Evolutionary conservation across 1,284 basidiomycete species (phyloP).

Genomic region (Volvariella surrecta): DNA sequence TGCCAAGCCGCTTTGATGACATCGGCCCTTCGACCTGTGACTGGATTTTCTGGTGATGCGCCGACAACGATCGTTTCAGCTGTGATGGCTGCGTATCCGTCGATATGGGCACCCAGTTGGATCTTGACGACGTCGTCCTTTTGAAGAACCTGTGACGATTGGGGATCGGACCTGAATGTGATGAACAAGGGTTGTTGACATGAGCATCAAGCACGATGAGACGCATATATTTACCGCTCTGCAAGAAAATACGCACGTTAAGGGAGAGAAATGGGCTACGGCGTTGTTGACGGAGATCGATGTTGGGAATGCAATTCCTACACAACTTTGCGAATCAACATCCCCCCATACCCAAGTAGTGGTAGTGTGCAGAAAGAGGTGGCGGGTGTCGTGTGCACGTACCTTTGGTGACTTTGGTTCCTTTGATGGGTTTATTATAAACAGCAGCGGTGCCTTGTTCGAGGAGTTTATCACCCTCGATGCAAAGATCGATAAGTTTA

Average conservation of each 20-base stretch:
- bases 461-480: conserved; percentile 89
- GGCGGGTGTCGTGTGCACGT: conserved; percentile 16
- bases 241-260: conserved; percentile 48
- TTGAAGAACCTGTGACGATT: conserved; percentile 59
- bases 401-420: conserved; percentile 85
- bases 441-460: conserved; percentile 80
- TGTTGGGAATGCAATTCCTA: conserved; percentile 93
- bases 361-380: too few relatives aligned
- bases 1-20: conserved; percentile 90
- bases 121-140: conserved; percentile 95
- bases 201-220: conserved; percentile 10
- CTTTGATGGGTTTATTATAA: conserved; percentile 87
- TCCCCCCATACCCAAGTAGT: too few relatives aligned
- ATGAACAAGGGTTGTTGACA: too few relatives aligned
- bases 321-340: conserved; percentile 1
- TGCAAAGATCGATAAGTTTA: conserved; percentile 85
- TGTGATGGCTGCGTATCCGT: conserved; percentile 83
- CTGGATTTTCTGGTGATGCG: conserved; percentile 61
- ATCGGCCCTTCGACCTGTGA: conserved; percentile 83
- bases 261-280: conserved; percentile 76
- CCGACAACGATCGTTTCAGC: conserved; percentile 91
- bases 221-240: conserved; percentile 11
- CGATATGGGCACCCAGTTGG: conserved; percentile 94
- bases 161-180: conserved; percentile 67
- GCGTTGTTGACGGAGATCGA: conserved; percentile 89